phyloP scores from a whole-genome alignment of 257 asterid species.

The Salvia miltiorrhiza region DNA sequence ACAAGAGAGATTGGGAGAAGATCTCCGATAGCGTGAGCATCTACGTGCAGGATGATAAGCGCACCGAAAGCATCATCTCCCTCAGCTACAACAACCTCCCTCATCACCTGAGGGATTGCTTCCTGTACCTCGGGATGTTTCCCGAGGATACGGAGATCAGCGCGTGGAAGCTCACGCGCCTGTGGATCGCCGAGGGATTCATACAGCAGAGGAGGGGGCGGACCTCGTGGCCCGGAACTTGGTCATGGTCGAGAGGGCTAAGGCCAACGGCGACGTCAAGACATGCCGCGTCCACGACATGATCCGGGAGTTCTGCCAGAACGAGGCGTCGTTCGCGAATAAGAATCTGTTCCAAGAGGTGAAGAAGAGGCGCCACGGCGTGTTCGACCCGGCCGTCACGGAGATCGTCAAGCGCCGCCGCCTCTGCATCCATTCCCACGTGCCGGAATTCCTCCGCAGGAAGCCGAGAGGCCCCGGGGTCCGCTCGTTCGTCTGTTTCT shows the following conservation, averaged over 20 bases:
- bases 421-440: slow-evolving; percentile 34
- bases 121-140: slow-evolving; percentile 48
- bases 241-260: slow-evolving; percentile 32
- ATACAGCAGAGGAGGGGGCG: slow-evolving; percentile 8
- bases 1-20: neutral
- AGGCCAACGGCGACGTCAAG: slow-evolving; percentile 30
- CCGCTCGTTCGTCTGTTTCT: slow-evolving; percentile 39
- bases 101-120: slow-evolving; percentile 40
- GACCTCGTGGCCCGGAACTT: slow-evolving; percentile 37
- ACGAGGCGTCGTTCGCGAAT: slow-evolving; percentile 20
- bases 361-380: slow-evolving; percentile 14
- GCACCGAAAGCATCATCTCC: neutral
- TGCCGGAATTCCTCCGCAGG: slow-evolving; percentile 18
- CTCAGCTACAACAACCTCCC: slow-evolving; percentile 14
- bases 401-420: slow-evolving; percentile 32
- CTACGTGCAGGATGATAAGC: neutral
- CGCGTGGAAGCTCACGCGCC: slow-evolving; percentile 25
- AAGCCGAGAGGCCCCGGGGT: slow-evolving; percentile 25
- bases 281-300: slow-evolving; percentile 50
- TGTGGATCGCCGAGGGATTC: slow-evolving; percentile 62
- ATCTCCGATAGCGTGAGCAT: slow-evolving; percentile 3
- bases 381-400: slow-evolving; percentile 6
- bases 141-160: slow-evolving; percentile 40
- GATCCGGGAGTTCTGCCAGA: slow-evolving; percentile 46
- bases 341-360: slow-evolving; percentile 41